Base-by-base conservation (phyloP, 148 eudicot species). In the Pharnaceum exiguum region DNA sequence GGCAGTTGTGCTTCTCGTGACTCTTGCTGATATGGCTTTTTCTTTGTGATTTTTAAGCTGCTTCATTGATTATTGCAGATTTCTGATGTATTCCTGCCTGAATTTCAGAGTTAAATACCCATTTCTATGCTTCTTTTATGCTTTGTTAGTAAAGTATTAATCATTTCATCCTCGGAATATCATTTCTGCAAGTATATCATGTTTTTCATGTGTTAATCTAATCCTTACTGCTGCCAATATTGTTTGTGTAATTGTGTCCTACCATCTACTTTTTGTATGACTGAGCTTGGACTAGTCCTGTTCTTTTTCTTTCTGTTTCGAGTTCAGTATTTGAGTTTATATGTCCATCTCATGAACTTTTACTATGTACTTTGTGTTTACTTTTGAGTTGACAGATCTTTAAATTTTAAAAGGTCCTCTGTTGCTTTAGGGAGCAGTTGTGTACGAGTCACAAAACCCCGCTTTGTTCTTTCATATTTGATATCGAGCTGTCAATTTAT, bases 271-370 rank as follows among this genome's bases (percentile, higher is more conserved):
- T 9, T 46, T 2, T 44, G 15, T 43, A 29, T 52, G 40, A 51
- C 30, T 37, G 21, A 38, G 51, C 31, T 38, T 28, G 31, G 21
- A 18, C 11, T 38, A 40, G 5, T 56, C 44, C 32, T 52, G 51
- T 62, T 54, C 36, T 46, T 68, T 29, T 8, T 36, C 56, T 27
- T 68, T 53, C 1, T 46, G 32, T n/a, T n/a, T n/a, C n/a, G n/a
- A 60, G 33, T 43, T 59, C 32, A 59, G 65, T 42, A 43, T 25
- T 32, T 11, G 51, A 40, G 19, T 18, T 23, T 30, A 2, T 12
- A 40, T 10, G 13, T 19, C 53, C 43, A 54, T 44, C 33, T 54
- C 28, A 29, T 42, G 68, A 33, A 5, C 18, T 53, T 8, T 40
- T 21, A 16, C 15, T 7, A 15, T 21, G 31, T 51, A 59, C n/a